Evolutionary conservation across 805 yeast species (phyloP), one percentile per base, ranked within the genome.

Genomic region (Teunomyces tritomae): DNA sequence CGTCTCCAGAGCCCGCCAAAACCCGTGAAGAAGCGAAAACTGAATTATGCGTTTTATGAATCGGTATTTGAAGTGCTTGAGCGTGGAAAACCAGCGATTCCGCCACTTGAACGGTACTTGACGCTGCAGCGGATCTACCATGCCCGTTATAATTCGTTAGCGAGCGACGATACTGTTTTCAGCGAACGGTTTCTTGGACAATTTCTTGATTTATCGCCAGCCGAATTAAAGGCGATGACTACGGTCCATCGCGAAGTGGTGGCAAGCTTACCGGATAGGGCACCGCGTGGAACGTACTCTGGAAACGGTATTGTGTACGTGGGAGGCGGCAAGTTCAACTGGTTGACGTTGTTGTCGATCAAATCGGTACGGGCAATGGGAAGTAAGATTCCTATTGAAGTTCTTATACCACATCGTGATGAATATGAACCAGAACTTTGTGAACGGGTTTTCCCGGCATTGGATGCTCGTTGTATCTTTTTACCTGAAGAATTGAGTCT

Each of bases 291-390:
- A 8, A 55, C 71, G n/a, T 72, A 71, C 51, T 44, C 58, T 20
- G 72, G 84, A 0, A 69, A 76, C 48, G 88, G 84, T 8, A 74
- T 84, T 14, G 92, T 80, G 26, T 82, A 74, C 57, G 90, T 87
- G 27, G 95, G 92, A 30, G 96, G 96, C 37, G 94, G 91, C 3
- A 79, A 78, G 55, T 86, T 82, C 64, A 82, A 87, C 51, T 84
- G 92, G 77, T 73, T 85, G 56, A 80, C 89, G 4, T 67, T 86
- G 34, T 68, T 86, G 20, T 80, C 88, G 8, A 77, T 89, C 46
- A 78, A 78, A 56, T 76, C 84, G 51, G 64, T 89, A 44, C 71
- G 96, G 57, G 79, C 82, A 34, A 70, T 77, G 6, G 89, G 92
- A 2, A 81, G 87, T 2, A 74, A 73, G 10, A 65, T 85, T 32